Conservation (phyloP, 2,329 filamentous ascomycete species). For the Cercospora sesami region DNA sequence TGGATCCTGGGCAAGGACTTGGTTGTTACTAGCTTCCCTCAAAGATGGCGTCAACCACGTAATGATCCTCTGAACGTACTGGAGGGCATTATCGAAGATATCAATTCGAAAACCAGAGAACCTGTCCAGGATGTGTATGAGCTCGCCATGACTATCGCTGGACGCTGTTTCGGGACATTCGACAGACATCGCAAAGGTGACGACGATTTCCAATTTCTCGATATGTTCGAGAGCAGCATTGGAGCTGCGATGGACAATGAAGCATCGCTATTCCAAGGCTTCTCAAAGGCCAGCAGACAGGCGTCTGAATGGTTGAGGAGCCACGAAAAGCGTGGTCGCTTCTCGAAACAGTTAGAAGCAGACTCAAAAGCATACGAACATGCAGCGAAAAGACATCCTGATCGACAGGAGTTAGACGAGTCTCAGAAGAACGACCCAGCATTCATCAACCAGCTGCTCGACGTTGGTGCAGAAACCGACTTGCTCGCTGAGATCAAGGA, state of each 20-base stretch:
- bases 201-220: conserved; percentile 63
- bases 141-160: conserved; percentile 60
- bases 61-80: conserved; percentile 65
- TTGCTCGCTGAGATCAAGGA: conserved; percentile 66
- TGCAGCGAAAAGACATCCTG: conserved; percentile 49
- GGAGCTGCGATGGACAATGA: conserved; percentile 49
- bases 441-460: conserved; percentile 58
- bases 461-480: conserved; percentile 62
- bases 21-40: conserved; percentile 61
- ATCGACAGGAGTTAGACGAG: conserved; percentile 15
- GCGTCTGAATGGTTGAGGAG: conserved; percentile 45
- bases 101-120: conserved; percentile 65
- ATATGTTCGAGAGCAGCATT: conserved; percentile 67
- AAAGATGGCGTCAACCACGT: conserved; percentile 60
- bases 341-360: conserved; percentile 23
- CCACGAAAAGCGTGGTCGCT: conserved; percentile 22
- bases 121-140: conserved; percentile 61
- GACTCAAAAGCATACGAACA: conserved; percentile 25
- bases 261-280: conserved; percentile 57
- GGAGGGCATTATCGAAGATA: conserved; percentile 63
- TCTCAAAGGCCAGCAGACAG: conserved; percentile 59
- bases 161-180: conserved; percentile 51
- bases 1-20: conserved; percentile 61
- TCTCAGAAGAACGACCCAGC: conserved; percentile 36
- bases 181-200: conserved; percentile 55